Conservation (phyloP, 495 filamentous ascomycete genomes). For the Penicillium salamii region DNA sequence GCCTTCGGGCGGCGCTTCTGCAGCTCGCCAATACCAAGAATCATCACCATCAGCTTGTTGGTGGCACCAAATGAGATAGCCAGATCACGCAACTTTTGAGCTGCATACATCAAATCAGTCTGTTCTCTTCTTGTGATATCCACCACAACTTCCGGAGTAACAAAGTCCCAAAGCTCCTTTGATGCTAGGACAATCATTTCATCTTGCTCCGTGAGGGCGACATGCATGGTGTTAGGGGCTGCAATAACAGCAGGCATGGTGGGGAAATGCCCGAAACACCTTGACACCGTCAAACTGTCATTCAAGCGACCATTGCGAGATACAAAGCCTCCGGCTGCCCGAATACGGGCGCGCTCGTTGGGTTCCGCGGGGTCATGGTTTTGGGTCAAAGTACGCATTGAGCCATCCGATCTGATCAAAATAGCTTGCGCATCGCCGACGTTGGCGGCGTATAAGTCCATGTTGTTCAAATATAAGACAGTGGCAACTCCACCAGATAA, state of each 20-base stretch:
- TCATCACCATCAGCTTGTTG: constrained; percentile 98
- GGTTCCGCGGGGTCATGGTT: constrained; percentile 91
- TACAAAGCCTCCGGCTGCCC: constrained; percentile 92
- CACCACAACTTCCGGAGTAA: constrained; percentile 83
- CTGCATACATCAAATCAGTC: constrained; percentile 89
- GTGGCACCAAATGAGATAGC: constrained; percentile 92
- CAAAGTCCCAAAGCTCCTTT: constrained; percentile 89
- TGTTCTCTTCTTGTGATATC: constrained; percentile 84
- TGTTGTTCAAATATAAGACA: constrained; percentile 81
- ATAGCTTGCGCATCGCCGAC: constrained; percentile 94
- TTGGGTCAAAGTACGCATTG: constrained; percentile 72
- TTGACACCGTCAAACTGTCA: constrained; percentile 83
- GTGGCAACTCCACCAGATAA: constrained; percentile 89
- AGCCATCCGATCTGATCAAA: constrained; percentile 83
- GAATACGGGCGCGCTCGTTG: constrained; percentile 80
- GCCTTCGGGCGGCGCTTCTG: constrained; percentile 76
- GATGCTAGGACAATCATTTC: constrained; percentile 92
- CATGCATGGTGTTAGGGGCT: constrained; percentile 76
- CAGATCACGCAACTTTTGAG: constrained; percentile 90
- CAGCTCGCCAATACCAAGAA: constrained; percentile 86
- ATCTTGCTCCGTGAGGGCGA: constrained; percentile 82
- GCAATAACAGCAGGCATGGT: constrained; percentile 92
- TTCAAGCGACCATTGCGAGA: constrained; percentile 92
- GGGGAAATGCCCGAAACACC: constrained; percentile 91
- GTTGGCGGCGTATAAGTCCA: constrained; percentile 91